These are phyloP conservation scores for Noccaea caerulescens DNA, from an alignment of 345 rosid species.

Conservation along the genomic window DNA sequence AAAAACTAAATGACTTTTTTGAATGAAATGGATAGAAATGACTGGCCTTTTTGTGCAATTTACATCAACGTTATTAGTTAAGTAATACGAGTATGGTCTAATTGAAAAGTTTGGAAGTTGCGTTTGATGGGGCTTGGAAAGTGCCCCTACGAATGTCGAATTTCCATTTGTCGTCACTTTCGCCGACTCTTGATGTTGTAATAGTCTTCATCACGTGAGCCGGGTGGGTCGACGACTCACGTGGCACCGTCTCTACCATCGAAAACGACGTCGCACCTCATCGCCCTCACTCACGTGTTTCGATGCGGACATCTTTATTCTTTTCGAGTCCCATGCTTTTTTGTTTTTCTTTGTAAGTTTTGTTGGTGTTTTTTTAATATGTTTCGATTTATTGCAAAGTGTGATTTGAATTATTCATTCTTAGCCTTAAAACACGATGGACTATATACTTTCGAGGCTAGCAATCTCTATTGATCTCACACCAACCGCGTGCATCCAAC, in stretches of 20 bases:
- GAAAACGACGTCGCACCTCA: slow-evolving; percentile 19
- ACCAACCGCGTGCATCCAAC: background rate
- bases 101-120: too few species aligned
- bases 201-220: slow-evolving; percentile 25
- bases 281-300: slow-evolving; percentile 8
- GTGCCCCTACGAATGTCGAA: background rate
- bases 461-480: background rate
- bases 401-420: slow-evolving; percentile 13
- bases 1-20: too few species aligned
- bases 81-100: too few species aligned
- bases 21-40: too few species aligned
- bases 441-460: background rate
- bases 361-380: background rate
- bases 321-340: slow-evolving; percentile 2
- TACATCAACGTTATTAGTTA: too few species aligned
- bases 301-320: slow-evolving; percentile 26
- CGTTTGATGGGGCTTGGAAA: background rate
- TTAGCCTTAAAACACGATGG: background rate
- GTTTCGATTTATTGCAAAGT: background rate
- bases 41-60: too few species aligned
- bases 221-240: slow-evolving; percentile 12
- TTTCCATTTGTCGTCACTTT: slow-evolving; percentile 19
- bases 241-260: slow-evolving; percentile 30
- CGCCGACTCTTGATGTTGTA: slow-evolving; percentile 26
- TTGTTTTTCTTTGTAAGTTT: too few species aligned